Conservation (phyloP, 108 stramenopile genomes). For the Pseudonitzschia delicatissima region DNA sequence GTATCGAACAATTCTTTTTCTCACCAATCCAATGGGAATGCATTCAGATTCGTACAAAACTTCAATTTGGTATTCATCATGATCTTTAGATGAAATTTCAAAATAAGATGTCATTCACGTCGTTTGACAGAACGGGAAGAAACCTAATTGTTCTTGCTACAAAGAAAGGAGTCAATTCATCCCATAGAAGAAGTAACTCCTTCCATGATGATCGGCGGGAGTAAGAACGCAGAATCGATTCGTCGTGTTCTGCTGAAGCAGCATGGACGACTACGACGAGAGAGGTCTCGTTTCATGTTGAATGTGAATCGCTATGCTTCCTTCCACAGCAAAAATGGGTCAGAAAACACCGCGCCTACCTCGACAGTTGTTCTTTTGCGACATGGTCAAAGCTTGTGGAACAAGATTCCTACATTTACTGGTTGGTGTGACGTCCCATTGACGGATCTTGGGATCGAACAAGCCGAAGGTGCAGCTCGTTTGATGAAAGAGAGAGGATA, state of each 20-base stretch:
- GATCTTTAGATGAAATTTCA: no score
- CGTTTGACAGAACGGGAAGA: no score
- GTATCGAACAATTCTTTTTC: no score
- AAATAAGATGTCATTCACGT: no score
- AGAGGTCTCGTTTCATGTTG: neutral
- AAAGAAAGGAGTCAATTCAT: no score
- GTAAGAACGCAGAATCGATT: neutral
- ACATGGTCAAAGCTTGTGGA: constrained; percentile 32
- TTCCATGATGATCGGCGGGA: neutral
- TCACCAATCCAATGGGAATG: no score
- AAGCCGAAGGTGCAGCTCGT: constrained; percentile 71
- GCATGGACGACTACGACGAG: neutral
- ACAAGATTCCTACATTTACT: constrained; percentile 23
- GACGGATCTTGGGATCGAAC: constrained; percentile 69
- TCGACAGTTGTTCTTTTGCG: constrained; percentile 33
- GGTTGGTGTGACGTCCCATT: constrained; percentile 89
- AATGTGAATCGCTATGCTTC: neutral
- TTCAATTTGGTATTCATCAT: no score
- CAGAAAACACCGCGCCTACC: neutral
- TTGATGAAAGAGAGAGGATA: constrained; percentile 49
- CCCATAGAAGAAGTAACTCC: no score
- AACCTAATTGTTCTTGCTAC: no score
- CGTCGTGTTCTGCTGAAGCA: neutral
- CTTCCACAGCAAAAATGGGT: neutral
- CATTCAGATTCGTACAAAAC: no score